A percentile compares a stretch with the other conserved stretches of the same genome.
Evolutionary conservation across 805 yeast genomes (phyloP).

Genomic region (Lipomyces yamadae): DNA sequence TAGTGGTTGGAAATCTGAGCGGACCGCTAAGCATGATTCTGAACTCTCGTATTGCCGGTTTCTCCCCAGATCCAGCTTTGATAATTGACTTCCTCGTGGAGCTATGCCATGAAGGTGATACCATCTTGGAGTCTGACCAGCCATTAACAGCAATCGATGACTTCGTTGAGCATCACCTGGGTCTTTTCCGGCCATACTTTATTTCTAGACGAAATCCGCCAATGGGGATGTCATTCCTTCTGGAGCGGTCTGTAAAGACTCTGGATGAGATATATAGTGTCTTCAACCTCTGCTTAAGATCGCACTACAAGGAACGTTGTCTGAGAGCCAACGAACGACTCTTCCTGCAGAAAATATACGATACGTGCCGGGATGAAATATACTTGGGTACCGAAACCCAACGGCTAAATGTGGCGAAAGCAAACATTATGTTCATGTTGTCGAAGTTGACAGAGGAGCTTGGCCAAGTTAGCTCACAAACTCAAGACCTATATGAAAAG

Average conservation of each 20-base stretch:
- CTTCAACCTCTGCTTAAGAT: neutral
- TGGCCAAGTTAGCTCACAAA: neutral
- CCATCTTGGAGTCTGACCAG: neutral
- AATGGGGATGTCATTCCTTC: constrained; percentile 4
- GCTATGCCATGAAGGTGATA: neutral
- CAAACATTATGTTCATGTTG: neutral
- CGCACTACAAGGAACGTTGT: neutral
- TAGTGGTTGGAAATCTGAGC: constrained; percentile 1
- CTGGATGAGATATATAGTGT: constrained; percentile 25
- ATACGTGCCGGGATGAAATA: neutral
- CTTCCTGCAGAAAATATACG: constrained; percentile 8
- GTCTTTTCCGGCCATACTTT: constrained; percentile 27
- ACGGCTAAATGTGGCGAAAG: constrained; percentile 4
- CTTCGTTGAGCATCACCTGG: constrained; percentile 4
- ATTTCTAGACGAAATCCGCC: constrained; percentile 8
- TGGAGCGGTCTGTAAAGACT: constrained; percentile 8
- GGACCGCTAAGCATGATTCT: constrained; percentile 13
- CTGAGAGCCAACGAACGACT: neutral
- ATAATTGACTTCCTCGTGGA: neutral
- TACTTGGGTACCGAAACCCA: constrained; percentile 1
- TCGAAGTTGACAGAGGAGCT: constrained; percentile 1
- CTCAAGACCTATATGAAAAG: neutral
- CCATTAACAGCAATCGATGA: constrained; percentile 4
- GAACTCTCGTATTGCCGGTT: constrained; percentile 15
- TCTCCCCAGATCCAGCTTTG: constrained; percentile 7